Evolutionary conservation across 2,329 filamentous ascomycete species (phyloP).

Genomic region (Nothopassalora personata): DNA sequence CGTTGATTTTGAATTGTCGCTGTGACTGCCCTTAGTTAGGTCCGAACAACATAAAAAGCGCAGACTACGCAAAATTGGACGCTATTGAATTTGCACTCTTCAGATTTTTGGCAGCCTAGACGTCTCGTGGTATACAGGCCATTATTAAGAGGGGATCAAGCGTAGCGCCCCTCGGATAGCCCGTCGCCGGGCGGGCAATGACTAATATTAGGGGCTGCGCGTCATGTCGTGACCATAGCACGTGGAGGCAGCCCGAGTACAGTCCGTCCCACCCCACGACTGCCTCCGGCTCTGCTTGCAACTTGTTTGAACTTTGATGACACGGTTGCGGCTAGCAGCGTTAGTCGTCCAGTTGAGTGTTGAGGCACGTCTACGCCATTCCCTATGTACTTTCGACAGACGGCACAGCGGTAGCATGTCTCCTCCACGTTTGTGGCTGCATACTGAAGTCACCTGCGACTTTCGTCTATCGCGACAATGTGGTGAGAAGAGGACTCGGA

Average conservation of each 20-base stretch:
- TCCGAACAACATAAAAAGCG: too few relatives aligned
- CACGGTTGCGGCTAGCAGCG: neutral
- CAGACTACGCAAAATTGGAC: too few relatives aligned
- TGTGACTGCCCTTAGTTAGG: too few relatives aligned
- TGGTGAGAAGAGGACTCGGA: neutral
- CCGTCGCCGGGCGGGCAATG: too few relatives aligned
- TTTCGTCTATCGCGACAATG: neutral
- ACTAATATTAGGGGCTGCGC: neutral
- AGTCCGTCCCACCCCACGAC: neutral
- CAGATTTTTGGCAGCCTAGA: too few relatives aligned
- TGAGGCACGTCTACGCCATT: neutral
- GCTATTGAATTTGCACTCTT: too few relatives aligned
- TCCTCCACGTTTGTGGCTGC: constrained; percentile 1
- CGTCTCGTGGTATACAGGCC: too few relatives aligned
- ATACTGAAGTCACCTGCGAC: neutral
- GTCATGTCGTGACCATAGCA: neutral
- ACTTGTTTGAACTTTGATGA: neutral
- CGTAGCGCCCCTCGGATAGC: too few relatives aligned
- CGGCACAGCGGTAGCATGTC: neutral
- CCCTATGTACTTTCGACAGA: neutral
- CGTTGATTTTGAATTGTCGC: too few relatives aligned
- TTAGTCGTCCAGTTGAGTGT: neutral
- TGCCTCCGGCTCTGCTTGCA: neutral
- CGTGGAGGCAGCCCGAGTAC: neutral
- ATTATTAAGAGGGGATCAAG: too few relatives aligned